Conservation (phyloP, 2,329 filamentous ascomycete genomes). For the Beauveria brongniartii region DNA sequence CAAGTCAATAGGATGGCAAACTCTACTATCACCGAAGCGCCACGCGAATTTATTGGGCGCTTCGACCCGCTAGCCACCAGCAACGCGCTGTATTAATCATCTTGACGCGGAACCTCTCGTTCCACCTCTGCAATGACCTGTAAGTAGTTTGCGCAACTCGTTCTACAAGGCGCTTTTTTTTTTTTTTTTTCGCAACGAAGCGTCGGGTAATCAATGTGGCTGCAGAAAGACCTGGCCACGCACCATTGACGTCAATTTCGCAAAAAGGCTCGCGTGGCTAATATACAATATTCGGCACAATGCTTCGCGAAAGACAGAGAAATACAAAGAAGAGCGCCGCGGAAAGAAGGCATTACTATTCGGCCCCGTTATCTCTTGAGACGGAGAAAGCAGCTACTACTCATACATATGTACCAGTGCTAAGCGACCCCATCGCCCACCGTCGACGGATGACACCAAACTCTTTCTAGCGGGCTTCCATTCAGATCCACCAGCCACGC, state of each 20-base stretch:
- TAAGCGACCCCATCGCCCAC: background rate
- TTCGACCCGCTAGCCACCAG: background rate
- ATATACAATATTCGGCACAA: background rate
- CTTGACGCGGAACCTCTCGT: too few relatives aligned
- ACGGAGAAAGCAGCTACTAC: background rate
- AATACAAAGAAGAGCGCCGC: background rate
- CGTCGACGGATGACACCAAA: background rate
- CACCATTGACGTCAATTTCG: background rate
- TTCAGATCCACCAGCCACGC: background rate
- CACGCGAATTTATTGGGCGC: background rate
- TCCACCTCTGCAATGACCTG: background rate
- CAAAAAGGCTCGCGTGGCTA: background rate
- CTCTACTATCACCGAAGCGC: background rate
- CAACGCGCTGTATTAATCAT: background rate
- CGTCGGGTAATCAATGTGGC: background rate
- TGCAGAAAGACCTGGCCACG: background rate
- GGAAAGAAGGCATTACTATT: background rate
- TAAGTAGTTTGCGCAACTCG: background rate
- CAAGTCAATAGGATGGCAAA: background rate
- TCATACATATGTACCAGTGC: background rate
- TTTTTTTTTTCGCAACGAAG: background rate
- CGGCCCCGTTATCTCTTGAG: background rate
- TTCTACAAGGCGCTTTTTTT: background rate
- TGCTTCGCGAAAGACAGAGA: background rate
- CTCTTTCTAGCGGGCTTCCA: constrained; percentile 7